Evolutionary conservation across 2,329 filamentous ascomycete genomes (phyloP).

Genomic region (Aspergillus flavus): DNA sequence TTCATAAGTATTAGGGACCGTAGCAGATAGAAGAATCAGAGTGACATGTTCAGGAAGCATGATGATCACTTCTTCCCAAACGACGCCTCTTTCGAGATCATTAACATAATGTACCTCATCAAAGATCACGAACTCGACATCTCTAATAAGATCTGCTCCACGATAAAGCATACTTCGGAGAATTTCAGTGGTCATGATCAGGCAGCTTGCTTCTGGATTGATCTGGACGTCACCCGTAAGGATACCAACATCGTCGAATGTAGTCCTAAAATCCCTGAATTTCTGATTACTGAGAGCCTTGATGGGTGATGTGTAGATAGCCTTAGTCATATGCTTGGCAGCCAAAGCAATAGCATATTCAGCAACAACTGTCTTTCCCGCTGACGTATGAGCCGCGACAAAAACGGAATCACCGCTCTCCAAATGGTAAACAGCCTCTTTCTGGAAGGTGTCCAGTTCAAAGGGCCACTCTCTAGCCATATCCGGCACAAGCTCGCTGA

Average conservation of each 20-base stretch:
- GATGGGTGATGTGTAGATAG: constrained; percentile 98
- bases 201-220: constrained; percentile 92
- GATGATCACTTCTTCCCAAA: constrained; percentile 99
- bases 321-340: constrained; percentile 98
- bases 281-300: constrained; percentile 99
- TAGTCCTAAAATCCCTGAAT: constrained; percentile 88
- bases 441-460: constrained; percentile 96
- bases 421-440: constrained; percentile 96
- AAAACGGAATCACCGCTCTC: constrained; percentile 97
- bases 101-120: constrained; percentile 99
- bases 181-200: constrained; percentile 99
- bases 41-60: constrained; percentile 98
- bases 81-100: constrained; percentile 90
- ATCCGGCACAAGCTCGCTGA: constrained; percentile 87
- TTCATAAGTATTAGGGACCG: constrained; percentile 95
- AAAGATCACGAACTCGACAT: constrained; percentile 98
- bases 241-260: constrained; percentile 95
- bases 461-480: constrained; percentile 98
- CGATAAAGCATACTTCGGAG: constrained; percentile 96
- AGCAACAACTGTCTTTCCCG: constrained; percentile 96
- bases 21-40: constrained; percentile 90
- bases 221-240: constrained; percentile 98
- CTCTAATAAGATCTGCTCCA: constrained; percentile 90
- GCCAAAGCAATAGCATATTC: constrained; percentile 97
- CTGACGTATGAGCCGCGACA: constrained; percentile 95